phyloP scores from a whole-genome alignment of 768 basidiomycete species.

The Hygrophorus pudorinus region DNA sequence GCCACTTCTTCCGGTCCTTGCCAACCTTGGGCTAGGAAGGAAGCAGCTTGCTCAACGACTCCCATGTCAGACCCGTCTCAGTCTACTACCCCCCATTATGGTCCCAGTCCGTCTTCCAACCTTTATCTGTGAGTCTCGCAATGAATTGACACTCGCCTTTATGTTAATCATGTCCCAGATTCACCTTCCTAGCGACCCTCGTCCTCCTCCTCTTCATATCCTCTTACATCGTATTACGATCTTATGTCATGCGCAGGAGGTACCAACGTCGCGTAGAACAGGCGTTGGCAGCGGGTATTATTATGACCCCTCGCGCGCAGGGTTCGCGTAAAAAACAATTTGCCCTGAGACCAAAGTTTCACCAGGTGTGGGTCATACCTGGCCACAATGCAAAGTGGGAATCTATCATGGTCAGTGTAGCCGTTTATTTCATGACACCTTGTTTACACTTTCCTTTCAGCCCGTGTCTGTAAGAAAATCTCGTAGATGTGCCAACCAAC shows the following conservation, averaged over 20 bases:
- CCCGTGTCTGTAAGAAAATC: conserved; percentile 22
- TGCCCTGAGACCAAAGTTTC: conserved; percentile 40
- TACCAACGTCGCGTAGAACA: conserved; percentile 43
- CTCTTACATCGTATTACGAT: conserved; percentile 52
- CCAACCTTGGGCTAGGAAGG: too few relatives aligned
- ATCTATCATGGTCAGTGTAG: conserved; percentile 34
- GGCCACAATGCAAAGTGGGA: conserved; percentile 31
- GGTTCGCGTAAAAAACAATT: conserved; percentile 32
- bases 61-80: conserved; percentile 9
- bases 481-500: not conserved
- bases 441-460: conserved; percentile 14
- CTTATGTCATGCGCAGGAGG: conserved; percentile 49
- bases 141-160: too few relatives aligned
- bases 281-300: conserved; percentile 40
- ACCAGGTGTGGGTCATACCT: conserved; percentile 32
- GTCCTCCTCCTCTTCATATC: conserved; percentile 59
- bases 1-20: too few relatives aligned
- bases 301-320: conserved; percentile 30
- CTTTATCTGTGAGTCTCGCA: conserved; percentile 36
- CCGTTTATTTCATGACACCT: not conserved
- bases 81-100: conserved; percentile 9
- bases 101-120: conserved; percentile 29
- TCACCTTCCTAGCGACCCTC: conserved; percentile 67
- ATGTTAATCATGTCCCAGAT: conserved; percentile 24
- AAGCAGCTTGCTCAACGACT: conserved; percentile 10